Base-by-base conservation (phyloP, 768 basidiomycete genomes). In the Pleurotus djamor region DNA sequence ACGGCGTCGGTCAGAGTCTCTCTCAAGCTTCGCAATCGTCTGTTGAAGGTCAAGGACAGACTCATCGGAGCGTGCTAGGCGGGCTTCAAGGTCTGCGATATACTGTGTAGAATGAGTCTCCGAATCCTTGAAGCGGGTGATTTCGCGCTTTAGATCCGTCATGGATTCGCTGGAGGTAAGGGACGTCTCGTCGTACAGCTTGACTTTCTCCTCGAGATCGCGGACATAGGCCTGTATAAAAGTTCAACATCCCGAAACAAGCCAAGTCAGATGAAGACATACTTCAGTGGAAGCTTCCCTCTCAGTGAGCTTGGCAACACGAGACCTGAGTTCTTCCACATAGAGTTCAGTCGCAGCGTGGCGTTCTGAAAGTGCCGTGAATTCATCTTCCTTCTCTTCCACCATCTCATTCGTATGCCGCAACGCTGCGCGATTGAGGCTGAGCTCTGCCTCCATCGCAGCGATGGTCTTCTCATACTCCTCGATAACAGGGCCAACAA, bases 401-500 rank as follows among this genome's bases (percentile, higher is more conserved):
- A 93, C 88, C 73, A 97, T 80, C 65, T 96, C 93, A 70, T 97
- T 96, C 55, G 96, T 94, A 66, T 94, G 89, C 52, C 91, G 77
- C 69, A 97, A 76, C 16, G 95, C 93, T 1, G 92, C 93, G 52
- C 90, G 82, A 65, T 94, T 94, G 58, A 96, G 78, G 64, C 83
- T 91, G 56, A 97, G 79, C 72, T 96, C 94, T 0, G 91, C 92
- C 72, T 99, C 97, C 82, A 99, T 90, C 2, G 94, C 89, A 44
- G 87, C 83, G 64, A 98, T 96, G 0, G 94, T 94, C 79, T 96
- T 94, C 79, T 99, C 96, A 73, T 99, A 99, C 75, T 98, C 95
- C 74, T 97, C 92, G 54, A 99, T 97, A 65, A 99, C 95, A 2
- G 96, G 96, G 13, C 94, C 96, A 17, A 98, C 96, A 62, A 91